Percentiles rank a stretch among this genome's conserved stretches.
phyloP scores from a whole-genome alignment of 495 filamentous ascomycete species.

The Bacidia rubella region DNA sequence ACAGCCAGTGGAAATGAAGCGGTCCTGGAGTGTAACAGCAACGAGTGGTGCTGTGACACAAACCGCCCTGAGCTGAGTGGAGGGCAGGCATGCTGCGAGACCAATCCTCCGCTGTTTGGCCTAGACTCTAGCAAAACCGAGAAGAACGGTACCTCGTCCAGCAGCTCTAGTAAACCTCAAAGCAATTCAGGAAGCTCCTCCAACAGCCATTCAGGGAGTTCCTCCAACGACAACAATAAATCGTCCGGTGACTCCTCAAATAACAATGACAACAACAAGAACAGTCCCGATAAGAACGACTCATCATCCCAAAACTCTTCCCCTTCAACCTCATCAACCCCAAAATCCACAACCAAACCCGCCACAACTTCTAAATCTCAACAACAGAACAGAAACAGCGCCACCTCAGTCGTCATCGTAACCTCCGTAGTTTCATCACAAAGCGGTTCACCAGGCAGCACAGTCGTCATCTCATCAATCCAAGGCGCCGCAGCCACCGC shows the following conservation, averaged over 20 bases:
- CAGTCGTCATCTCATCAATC: background rate
- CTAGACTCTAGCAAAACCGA: background rate
- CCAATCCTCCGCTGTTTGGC: background rate
- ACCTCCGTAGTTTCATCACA: background rate
- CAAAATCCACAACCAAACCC: background rate
- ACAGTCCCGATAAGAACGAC: too few species aligned
- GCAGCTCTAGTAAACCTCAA: too few species aligned
- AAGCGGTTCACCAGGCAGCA: background rate
- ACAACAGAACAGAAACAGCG: background rate
- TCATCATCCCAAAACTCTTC: background rate
- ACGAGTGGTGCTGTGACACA: conserved; percentile 12
- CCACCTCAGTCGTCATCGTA: background rate
- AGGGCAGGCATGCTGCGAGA: conserved; percentile 6
- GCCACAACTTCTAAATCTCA: background rate
- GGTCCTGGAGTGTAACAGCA: conserved; percentile 8
- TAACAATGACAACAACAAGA: too few species aligned
- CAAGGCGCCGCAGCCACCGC: background rate
- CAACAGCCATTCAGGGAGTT: background rate
- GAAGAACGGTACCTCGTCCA: background rate
- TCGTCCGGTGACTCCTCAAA: background rate
- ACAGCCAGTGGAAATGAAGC: conserved; percentile 13
- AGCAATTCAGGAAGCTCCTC: too few species aligned
- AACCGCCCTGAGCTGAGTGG: conserved; percentile 6
- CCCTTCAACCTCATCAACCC: background rate
- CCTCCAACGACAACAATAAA: background rate